Evolutionary conservation across 139 green algal genomes (phyloP), one percentile per base, ranked within the genome.

Genomic region (Astrephomene gubernaculifera): DNA sequence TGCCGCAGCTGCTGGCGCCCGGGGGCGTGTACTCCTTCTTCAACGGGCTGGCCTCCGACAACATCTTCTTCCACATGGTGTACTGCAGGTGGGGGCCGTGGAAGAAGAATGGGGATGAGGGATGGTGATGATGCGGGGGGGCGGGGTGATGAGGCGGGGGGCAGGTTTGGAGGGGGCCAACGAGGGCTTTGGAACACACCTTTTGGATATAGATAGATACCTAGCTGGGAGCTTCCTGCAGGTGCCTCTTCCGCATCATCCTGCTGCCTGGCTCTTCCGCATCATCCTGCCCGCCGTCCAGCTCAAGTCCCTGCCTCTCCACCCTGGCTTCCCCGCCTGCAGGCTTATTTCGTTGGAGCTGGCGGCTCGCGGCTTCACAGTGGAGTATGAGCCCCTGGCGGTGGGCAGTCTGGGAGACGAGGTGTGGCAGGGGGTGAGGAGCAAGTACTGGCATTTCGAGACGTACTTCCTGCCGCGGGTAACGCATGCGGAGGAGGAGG

Each of bases 21-120:
- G 88, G 81, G 2, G 97, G 96, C 10, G 70, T 98, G 3, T 99
- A 99, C 87, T 95, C 89, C 10, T 99, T 97, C 84, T 99, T 99
- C 92, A 99, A 92, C 78, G 93, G 93, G 24, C 82, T 96, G 31
- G 90, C 83, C 12, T 89, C 90, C 1, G 92, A 97, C 89, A 98
- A 98, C 88, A 83, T 92, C 31, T 98, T 98, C 81, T 98, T 99
- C 89, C 96, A 99, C 80, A 88, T 90, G 27, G 97, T 99, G 1
- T 73, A 73, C 60, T 83, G 74, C 38, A 76, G 69, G 39, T 39
- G 27, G 1, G 35, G n/a, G 21, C n/a, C n/a, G n/a, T n/a, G n/a
- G n/a, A n/a, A n/a, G n/a, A n/a, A n/a, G n/a, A n/a, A n/a, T n/a
- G n/a, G n/a, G n/a, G n/a, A n/a, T n/a, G n/a, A n/a, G n/a, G n/a